Base-by-base conservation (phyloP, 352 stramenopile species). In the Pythium dissimile region DNA sequence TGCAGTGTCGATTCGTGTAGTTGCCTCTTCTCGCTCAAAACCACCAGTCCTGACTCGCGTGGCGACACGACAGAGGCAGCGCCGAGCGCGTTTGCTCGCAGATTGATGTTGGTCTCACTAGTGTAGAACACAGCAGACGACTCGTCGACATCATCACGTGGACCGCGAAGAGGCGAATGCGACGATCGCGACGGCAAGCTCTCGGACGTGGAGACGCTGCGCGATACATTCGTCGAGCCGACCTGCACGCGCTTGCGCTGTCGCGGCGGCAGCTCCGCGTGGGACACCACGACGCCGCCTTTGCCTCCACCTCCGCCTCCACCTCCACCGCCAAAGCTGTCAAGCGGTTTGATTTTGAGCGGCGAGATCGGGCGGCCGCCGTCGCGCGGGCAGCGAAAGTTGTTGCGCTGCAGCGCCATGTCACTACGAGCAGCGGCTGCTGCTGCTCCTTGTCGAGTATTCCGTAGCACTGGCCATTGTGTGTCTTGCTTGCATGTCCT, bases 211-310 rank as follows among this genome's bases (percentile, higher is more conserved):
- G 69, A 71, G 20, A 50, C 42, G 48, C 58, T 70, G 34, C 76
- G 80, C 1, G 54, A 52, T 24, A 89, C 54, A 49, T 93, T 93
- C 0, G 80, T 93, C 5, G 69, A 59, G 4, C 83, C 84, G n/a
- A 93, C 78, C 53, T 89, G 84, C n/a, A 92, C 41, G 8, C 84
- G 69, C 48, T 87, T 87, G 54, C 75, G 69, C 41, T 86, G 71
- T 15, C 73, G 75, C 20, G 66, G 66, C 41, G 76, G 78, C 45
- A 86, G 64, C 23, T 88, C 72, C 13, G 66, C 44, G 31, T 80
- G 68, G 30, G 73, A 84, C 23, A 77, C 60, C 23, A 75, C 62
- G 11, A 67, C 28, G 3, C 54, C 43, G 11, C 12, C 23, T 12
- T 15, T 44, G 0, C 48, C 37, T 1, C 23, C n/a, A n/a, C n/a